Percentiles rank a stretch among this genome's conserved stretches.
These are phyloP conservation scores for Geotrichum carabidarum DNA, from an alignment of 1,139 yeast genomes.

Conservation along the genomic window DNA sequence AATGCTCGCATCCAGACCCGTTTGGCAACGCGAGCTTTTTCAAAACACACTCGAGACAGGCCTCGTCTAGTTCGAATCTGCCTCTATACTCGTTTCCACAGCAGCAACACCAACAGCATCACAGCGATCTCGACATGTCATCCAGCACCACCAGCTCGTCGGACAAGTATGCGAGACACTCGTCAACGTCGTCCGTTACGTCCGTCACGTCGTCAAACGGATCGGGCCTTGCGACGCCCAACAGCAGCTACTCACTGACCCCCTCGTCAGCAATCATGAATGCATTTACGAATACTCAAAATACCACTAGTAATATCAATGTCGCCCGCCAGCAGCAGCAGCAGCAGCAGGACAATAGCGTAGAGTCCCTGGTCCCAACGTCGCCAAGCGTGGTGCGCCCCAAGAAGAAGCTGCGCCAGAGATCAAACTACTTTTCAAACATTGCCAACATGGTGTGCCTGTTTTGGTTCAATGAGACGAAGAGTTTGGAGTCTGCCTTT, in stretches of 20 bases:
- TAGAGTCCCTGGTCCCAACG: too few species aligned
- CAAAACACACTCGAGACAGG: too few species aligned
- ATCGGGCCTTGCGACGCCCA: neutral
- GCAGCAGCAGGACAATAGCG: too few species aligned
- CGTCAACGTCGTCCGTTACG: neutral
- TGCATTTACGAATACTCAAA: neutral
- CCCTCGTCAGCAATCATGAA: neutral
- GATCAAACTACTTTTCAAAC: slow-evolving; percentile 24
- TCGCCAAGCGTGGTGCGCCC: neutral
- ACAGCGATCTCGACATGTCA: neutral
- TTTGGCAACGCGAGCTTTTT: too few species aligned
- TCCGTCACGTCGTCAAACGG: neutral
- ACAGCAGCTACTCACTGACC: neutral
- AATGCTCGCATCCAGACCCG: too few species aligned
- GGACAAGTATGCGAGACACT: neutral
- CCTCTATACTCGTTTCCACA: too few species aligned
- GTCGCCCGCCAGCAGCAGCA: too few species aligned
- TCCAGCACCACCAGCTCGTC: neutral
- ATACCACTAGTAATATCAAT: too few species aligned
- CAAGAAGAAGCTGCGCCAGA: neutral
- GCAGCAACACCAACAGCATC: too few species aligned
- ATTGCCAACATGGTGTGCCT: slow-evolving; percentile 34
- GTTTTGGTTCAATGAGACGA: slow-evolving; percentile 32
- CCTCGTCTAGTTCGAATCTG: too few species aligned
- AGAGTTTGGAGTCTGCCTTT: slow-evolving; percentile 20